Evolutionary conservation across 495 filamentous ascomycete genomes (phyloP).

Genomic region (Trichoderma virens): DNA sequence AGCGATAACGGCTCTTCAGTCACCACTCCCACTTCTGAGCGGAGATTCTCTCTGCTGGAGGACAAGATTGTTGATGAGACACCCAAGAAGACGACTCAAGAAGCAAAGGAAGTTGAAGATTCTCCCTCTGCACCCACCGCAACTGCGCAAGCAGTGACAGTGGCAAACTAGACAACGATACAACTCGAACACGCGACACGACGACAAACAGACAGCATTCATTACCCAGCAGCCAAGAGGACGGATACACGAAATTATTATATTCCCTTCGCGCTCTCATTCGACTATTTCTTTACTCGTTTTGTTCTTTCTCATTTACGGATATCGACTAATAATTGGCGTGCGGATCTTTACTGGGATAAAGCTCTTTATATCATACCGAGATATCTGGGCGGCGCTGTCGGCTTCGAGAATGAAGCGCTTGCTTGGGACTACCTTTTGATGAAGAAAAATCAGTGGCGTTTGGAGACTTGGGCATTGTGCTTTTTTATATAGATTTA

Average conservation of each 20-base stretch:
- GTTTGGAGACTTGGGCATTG: neutral
- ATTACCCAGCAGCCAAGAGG: neutral
- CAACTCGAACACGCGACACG: neutral
- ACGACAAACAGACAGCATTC: slow-evolving; percentile 3
- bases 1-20: neutral
- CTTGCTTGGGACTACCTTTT: neutral
- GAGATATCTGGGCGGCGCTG: slow-evolving; percentile 5
- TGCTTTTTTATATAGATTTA: neutral
- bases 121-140: neutral
- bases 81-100: neutral
- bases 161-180: neutral
- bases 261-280: neutral
- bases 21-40: slow-evolving; percentile 11
- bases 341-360: slow-evolving; percentile 5
- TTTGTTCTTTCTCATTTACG: neutral
- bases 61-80: neutral
- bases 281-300: neutral
- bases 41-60: neutral
- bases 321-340: slow-evolving; percentile 2
- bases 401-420: neutral
- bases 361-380: slow-evolving; percentile 4
- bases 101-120: neutral
- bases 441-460: neutral
- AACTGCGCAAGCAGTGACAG: neutral
- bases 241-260: neutral